These are phyloP conservation scores for Xanthoceras sorbifolium DNA, from an alignment of 345 rosid genomes.

Conservation along the genomic window DNA sequence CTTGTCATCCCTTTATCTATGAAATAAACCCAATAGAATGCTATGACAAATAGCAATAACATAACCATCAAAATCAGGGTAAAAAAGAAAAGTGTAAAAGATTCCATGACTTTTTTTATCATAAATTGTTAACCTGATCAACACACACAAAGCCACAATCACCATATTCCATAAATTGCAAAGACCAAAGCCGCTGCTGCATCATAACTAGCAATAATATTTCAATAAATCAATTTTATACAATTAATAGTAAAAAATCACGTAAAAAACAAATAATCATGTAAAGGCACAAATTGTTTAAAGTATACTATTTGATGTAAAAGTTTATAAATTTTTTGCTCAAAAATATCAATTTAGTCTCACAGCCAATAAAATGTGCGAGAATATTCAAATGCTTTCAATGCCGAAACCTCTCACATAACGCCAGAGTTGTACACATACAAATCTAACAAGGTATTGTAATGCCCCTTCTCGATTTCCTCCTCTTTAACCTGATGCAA, in stretches of 20 bases:
- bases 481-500: constrained; percentile 69
- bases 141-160: neutral
- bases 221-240: neutral
- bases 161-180: neutral
- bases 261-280: neutral
- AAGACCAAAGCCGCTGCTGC: neutral
- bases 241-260: neutral
- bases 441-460: constrained; percentile 62
- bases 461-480: constrained; percentile 83
- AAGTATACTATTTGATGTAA: neutral
- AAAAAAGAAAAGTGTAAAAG: neutral
- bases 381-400: neutral
- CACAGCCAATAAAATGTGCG: neutral
- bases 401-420: constrained; percentile 19
- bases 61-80: neutral
- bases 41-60: neutral
- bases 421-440: constrained; percentile 67
- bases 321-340: neutral
- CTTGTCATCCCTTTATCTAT: neutral
- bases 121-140: neutral
- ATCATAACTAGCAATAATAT: neutral
- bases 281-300: neutral
- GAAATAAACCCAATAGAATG: neutral
- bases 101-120: neutral
- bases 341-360: neutral